Evolutionary conservation across 2,329 filamentous ascomycete species (phyloP).

Genomic region (Endoconidiophora polonica): DNA sequence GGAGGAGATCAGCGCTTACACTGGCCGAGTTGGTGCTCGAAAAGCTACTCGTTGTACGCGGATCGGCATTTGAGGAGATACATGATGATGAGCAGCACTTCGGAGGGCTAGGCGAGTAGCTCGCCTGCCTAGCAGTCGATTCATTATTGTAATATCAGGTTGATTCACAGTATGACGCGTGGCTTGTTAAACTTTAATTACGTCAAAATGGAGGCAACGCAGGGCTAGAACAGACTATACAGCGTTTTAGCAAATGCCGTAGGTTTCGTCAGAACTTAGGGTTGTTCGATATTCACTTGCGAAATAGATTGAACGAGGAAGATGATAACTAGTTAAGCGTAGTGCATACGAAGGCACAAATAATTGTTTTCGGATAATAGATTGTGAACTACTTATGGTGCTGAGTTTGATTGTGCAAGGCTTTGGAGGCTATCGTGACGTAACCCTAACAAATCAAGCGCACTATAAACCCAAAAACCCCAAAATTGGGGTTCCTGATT

Average conservation of each 20-base stretch:
- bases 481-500: too few species aligned
- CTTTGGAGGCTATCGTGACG: not conserved
- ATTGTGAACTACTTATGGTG: too few species aligned
- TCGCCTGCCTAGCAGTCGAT: slow-evolving; percentile 7
- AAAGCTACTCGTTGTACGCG: slow-evolving; percentile 11
- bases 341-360: too few species aligned
- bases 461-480: too few species aligned
- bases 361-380: too few species aligned
- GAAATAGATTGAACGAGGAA: too few species aligned
- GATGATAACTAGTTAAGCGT: too few species aligned
- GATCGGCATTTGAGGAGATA: slow-evolving; percentile 9
- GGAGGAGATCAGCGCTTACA: slow-evolving; percentile 1
- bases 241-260: too few species aligned
- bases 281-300: too few species aligned
- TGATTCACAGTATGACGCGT: not conserved
- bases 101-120: slow-evolving; percentile 9
- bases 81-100: slow-evolving; percentile 10
- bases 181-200: not conserved
- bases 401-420: not conserved
- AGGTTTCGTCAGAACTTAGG: too few species aligned
- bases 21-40: slow-evolving; percentile 6
- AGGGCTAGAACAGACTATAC: too few species aligned
- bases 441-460: not conserved
- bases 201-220: not conserved
- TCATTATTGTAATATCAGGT: slow-evolving; percentile 2